A percentile compares a stretch with the other conserved stretches of the same genome.
Evolutionary conservation across 2,329 filamentous ascomycete genomes (phyloP).

Genomic region (Rutstroemia sp.): DNA sequence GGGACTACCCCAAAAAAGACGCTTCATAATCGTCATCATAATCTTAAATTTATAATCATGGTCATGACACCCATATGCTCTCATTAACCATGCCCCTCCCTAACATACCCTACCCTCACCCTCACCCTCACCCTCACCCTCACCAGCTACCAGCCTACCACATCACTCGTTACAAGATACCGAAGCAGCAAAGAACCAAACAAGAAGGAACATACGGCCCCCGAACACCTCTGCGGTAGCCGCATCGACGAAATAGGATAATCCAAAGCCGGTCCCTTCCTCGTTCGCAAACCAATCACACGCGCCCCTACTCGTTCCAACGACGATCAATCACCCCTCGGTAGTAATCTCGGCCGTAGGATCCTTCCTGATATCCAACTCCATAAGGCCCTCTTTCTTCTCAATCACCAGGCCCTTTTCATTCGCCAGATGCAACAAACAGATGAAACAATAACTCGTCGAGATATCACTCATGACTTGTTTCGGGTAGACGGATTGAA

Average conservation of each 20-base stretch:
- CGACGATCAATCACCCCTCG: conserved; percentile 14
- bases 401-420: conserved; percentile 64
- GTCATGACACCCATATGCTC: not conserved
- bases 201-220: no score
- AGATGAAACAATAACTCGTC: conserved; percentile 89
- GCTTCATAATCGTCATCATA: not conserved
- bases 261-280: no score
- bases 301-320: no score
- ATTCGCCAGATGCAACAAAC: conserved; percentile 66
- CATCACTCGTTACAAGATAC: no score
- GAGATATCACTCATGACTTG: conserved; percentile 88
- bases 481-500: conserved; percentile 80
- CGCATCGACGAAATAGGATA: no score
- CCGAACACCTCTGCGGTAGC: no score
- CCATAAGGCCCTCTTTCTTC: conserved; percentile 41
- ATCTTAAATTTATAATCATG: not conserved
- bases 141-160: not conserved
- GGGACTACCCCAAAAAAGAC: no score
- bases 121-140: not conserved
- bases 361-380: conserved; percentile 55
- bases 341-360: conserved; percentile 50
- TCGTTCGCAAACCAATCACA: no score
- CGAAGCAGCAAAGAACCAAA: no score
- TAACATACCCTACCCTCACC: not conserved
- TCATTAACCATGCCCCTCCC: not conserved